These are phyloP conservation scores for Leucosporidium scottii DNA, from an alignment of 768 basidiomycete species.

Conservation along the genomic window DNA sequence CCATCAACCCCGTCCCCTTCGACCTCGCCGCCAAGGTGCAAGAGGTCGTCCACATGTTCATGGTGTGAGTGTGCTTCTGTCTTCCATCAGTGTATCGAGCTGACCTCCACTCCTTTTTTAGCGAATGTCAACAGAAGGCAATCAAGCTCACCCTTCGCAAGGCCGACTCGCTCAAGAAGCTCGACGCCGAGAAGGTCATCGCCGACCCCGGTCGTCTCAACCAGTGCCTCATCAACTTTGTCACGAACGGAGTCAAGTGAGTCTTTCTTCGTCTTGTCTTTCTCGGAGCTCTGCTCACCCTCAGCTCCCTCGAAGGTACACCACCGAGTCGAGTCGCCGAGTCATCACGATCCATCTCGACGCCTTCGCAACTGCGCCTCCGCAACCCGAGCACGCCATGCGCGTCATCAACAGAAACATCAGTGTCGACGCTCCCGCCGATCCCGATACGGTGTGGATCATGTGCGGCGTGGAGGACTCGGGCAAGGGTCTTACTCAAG, in stretches of 20 bases:
- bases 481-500: conserved; percentile 18
- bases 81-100: no score
- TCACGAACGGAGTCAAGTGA: conserved; percentile 10
- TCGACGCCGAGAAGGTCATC: conserved; percentile 9
- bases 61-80: not conserved
- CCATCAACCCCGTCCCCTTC: conserved; percentile 13
- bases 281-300: not conserved
- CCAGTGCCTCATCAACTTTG: conserved; percentile 27
- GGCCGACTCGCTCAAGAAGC: conserved; percentile 2
- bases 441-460: not conserved
- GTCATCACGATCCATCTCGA: conserved; percentile 15
- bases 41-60: conserved; percentile 21
- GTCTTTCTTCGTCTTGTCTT: not conserved
- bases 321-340: conserved; percentile 5
- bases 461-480: conserved; percentile 19
- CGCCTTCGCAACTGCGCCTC: conserved; percentile 1
- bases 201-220: conserved; percentile 20
- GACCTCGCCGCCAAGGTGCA: conserved; percentile 10
- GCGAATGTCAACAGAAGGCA: conserved; percentile 21
- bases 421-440: not conserved
- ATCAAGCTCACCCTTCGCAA: conserved; percentile 18
- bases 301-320: not conserved
- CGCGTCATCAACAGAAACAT: conserved; percentile 1
- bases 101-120: not conserved
- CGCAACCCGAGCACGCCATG: conserved; percentile 1